phyloP scores from a whole-genome alignment of 345 rosid species.

The Brassica nigra region DNA sequence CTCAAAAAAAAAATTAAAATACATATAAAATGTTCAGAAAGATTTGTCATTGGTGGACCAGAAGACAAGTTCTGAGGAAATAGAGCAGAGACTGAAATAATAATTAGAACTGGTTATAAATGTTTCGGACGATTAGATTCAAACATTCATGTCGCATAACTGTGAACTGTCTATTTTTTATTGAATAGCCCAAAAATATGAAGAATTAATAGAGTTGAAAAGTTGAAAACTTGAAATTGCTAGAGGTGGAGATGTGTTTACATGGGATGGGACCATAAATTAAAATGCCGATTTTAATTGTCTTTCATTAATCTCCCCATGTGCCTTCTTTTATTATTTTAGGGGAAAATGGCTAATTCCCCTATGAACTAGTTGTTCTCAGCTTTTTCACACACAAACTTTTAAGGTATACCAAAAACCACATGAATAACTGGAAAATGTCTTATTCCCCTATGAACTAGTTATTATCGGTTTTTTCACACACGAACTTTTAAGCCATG shows the following conservation, averaged over 20 bases:
- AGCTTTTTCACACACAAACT: too few species aligned
- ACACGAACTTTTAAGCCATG: too few species aligned
- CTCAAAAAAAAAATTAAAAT: background rate
- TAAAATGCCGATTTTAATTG: constrained; percentile 25
- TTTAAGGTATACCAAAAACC: too few species aligned
- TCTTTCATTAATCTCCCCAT: constrained; percentile 7
- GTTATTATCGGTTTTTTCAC: too few species aligned
- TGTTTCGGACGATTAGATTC: constrained; percentile 30
- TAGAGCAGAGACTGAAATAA: constrained; percentile 20
- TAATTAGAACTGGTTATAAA: constrained; percentile 13
- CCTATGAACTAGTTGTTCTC: too few species aligned
- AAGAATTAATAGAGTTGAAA: background rate
- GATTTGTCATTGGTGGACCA: constrained; percentile 23
- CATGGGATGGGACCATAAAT: constrained; percentile 9
- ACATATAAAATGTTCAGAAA: background rate
- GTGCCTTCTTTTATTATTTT: background rate
- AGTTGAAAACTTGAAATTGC: background rate
- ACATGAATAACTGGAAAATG: too few species aligned
- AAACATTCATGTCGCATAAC: constrained; percentile 30
- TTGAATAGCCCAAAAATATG: background rate
- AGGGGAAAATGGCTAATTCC: too few species aligned
- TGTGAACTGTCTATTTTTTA: constrained; percentile 20
- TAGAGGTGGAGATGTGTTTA: background rate
- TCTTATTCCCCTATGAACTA: too few species aligned
- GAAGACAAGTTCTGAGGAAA: background rate